phyloP scores from a whole-genome alignment of 345 rosid species.

The Eucalyptus camaldulensis region DNA sequence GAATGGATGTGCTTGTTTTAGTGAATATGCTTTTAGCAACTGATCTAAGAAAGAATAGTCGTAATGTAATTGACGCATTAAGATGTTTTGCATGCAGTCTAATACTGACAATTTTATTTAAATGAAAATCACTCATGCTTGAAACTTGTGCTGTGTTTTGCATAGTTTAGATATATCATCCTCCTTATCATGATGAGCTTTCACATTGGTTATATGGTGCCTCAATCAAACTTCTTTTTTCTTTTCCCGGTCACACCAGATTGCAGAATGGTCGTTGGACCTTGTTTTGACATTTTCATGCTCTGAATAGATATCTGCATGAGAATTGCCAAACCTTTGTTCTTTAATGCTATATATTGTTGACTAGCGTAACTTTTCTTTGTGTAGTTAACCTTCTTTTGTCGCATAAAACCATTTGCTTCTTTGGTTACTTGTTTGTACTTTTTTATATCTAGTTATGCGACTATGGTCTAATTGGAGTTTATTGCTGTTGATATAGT shows the following conservation, averaged over 20 bases:
- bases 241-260: background rate
- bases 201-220: background rate
- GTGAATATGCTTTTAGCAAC: background rate
- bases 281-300: background rate
- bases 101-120: background rate
- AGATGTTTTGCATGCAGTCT: background rate
- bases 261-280: background rate
- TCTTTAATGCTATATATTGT: background rate
- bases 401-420: background rate
- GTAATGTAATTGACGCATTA: background rate
- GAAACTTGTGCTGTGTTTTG: background rate
- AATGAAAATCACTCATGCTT: background rate
- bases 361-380: background rate
- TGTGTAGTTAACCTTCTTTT: background rate
- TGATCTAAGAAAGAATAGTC: background rate
- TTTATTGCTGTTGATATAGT: conserved; percentile 24
- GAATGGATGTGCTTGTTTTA: background rate
- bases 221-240: background rate
- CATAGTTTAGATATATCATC: background rate
- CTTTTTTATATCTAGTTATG: background rate
- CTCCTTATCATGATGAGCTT: background rate
- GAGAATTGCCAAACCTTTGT: background rate
- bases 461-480: background rate
- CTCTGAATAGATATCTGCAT: background rate
- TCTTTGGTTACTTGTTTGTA: background rate